These are phyloP conservation scores for Nicotiana knightiana DNA, from an alignment of 257 asterid species.

Conservation along the genomic window DNA sequence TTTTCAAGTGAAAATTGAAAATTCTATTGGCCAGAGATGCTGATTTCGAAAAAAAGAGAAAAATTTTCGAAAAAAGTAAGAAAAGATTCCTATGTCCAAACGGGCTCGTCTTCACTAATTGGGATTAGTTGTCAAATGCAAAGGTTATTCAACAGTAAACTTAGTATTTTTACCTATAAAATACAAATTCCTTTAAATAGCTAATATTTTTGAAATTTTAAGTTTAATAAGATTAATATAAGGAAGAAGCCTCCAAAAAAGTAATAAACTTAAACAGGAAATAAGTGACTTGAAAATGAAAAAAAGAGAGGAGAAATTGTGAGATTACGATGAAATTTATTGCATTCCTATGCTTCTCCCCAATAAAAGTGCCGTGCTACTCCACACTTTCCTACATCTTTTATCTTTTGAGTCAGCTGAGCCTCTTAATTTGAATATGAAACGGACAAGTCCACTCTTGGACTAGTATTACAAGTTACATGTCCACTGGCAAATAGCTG, in stretches of 20 bases:
- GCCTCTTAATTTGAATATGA: neutral
- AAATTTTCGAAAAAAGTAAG: too few relatives aligned
- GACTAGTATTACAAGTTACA: conserved; percentile 14
- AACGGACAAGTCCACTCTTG: conserved; percentile 10
- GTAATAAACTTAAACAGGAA: neutral
- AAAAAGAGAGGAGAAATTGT: neutral
- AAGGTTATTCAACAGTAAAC: neutral
- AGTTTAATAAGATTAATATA: neutral
- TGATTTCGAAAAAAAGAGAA: too few relatives aligned
- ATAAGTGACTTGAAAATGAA: neutral
- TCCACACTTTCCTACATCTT: neutral
- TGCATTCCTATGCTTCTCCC: neutral
- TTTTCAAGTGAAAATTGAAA: too few relatives aligned
- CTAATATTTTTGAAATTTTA: neutral
- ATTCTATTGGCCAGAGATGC: too few relatives aligned
- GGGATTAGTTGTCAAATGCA: neutral
- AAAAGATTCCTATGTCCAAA: too few relatives aligned
- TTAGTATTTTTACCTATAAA: too few relatives aligned
- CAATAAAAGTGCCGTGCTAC: neutral
- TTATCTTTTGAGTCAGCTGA: conserved; percentile 9
- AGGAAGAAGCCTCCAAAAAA: neutral
- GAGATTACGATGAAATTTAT: neutral
- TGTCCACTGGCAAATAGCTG: neutral
- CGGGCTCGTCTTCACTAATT: neutral
- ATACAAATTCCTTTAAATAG: neutral